phyloP scores from a whole-genome alignment of 495 filamentous ascomycete species.

The Penicillium ucsense region DNA sequence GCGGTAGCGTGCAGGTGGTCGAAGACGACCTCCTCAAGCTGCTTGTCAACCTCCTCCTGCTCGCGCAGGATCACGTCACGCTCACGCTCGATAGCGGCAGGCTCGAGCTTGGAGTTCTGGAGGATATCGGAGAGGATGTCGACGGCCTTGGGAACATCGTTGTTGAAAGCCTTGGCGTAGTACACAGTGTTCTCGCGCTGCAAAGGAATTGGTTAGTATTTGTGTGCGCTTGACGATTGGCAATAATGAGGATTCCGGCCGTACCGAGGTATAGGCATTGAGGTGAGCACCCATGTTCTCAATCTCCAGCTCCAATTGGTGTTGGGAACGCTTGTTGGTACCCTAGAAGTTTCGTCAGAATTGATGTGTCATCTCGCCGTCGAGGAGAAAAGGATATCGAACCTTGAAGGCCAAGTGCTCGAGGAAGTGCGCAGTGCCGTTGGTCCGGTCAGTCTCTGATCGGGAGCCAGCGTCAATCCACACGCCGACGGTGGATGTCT shows the following conservation, averaged over 20 bases:
- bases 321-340: conserved; percentile 83
- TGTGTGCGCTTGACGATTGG: not conserved
- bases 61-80: conserved; percentile 96
- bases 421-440: conserved; percentile 98
- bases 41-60: conserved; percentile 99
- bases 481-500: conserved; percentile 96
- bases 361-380: not conserved
- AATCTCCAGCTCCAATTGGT: conserved; percentile 97
- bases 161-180: conserved; percentile 98
- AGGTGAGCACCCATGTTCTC: conserved; percentile 99
- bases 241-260: conserved; percentile 26
- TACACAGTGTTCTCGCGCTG: conserved; percentile 99
- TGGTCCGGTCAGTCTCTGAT: conserved; percentile 96
- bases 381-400: not conserved
- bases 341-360: conserved; percentile 47
- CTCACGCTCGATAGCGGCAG: conserved; percentile 87
- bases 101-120: conserved; percentile 96
- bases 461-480: conserved; percentile 99
- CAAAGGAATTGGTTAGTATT: conserved; percentile 22
- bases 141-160: conserved; percentile 88
- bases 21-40: conserved; percentile 98
- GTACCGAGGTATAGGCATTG: conserved; percentile 98
- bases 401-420: conserved; percentile 99
- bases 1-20: conserved; percentile 98
- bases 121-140: conserved; percentile 98